Base-by-base conservation (phyloP, 75 land plant species). In the Pinus albicaulis region DNA sequence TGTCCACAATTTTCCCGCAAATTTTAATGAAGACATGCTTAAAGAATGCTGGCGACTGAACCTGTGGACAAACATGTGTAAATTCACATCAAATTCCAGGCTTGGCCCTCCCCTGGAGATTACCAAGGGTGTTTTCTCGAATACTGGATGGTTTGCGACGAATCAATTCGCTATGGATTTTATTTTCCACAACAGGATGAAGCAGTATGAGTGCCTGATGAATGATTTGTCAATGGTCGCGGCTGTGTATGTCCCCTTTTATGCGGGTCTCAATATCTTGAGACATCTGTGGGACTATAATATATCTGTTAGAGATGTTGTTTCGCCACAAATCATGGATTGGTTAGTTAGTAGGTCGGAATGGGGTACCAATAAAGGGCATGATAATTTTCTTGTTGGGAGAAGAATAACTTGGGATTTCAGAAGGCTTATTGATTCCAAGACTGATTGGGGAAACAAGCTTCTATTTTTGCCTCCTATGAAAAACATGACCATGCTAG, bases 351-450 rank as follows among this genome's bases (percentile, higher is more conserved):
- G 83, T 68, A 86, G 89, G 69, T 90, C 92, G 4, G 92, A 92
- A 73, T 92, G 98, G 93, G 76, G 61, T 7, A 78, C 84, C 22
- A 88, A 85, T 86, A 86, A 86, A 3, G 99, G 99, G 15, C 87
- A 76, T 56, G 98, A 94, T 62, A 98, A 97, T 81, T 97, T 97
- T 80, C 76, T 97, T 71, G 95, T 94, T 15, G 91, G 0, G 99
- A 98, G n/a, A 3, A 87, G 99, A 76, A 91, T 97, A 20, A 97
- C 99, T 16, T 97, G 99, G 99, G 99, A 97, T 86, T 97, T 97
- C 58, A 85, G 99, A n/a, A n/a, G n/a, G n/a, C n/a, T n/a, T n/a
- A n/a, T n/a, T n/a, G n/a, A n/a, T n/a, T n/a, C n/a, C n/a, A n/a
- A n/a, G n/a, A n/a, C n/a, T n/a, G n/a, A n/a, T n/a, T n/a, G n/a